Percentiles rank a stretch among this genome's conserved stretches.
phyloP scores from a whole-genome alignment of 2,329 filamentous ascomycete species.

The Metarhizium humberi region DNA sequence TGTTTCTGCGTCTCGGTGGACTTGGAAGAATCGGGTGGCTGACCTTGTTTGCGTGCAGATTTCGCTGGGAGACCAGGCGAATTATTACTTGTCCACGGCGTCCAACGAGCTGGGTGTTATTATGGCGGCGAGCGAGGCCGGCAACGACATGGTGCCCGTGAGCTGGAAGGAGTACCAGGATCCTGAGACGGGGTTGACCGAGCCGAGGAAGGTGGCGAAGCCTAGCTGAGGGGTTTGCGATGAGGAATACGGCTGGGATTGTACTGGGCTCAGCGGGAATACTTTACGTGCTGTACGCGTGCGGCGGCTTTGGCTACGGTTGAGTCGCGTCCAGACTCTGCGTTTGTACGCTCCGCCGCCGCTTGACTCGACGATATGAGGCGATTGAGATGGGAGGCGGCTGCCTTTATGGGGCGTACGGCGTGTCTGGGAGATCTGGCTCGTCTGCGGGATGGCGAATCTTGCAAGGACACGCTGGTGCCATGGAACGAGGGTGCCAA shows the following conservation, averaged over 20 bases:
- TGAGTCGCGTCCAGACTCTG: too few relatives aligned
- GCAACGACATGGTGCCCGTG: slow-evolving; percentile 84
- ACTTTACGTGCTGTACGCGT: too few relatives aligned
- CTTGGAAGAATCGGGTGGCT: background rate
- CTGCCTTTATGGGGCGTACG: background rate
- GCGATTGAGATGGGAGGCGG: too few relatives aligned
- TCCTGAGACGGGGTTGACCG: slow-evolving; percentile 63
- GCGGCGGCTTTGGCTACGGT: too few relatives aligned
- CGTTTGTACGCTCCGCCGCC: too few relatives aligned
- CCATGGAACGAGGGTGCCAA: background rate
- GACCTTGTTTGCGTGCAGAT: slow-evolving; percentile 40
- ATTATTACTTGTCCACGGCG: slow-evolving; percentile 90
- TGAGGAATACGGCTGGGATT: background rate
- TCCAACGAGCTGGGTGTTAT: slow-evolving; percentile 89
- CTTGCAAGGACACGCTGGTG: background rate
- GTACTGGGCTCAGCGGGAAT: background rate
- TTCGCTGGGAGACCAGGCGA: slow-evolving; percentile 84
- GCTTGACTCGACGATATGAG: too few relatives aligned
- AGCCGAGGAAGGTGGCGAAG: slow-evolving; percentile 87
- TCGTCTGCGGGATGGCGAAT: background rate
- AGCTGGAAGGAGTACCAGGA: slow-evolving; percentile 95
- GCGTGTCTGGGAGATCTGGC: background rate
- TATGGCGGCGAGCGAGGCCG: slow-evolving; percentile 79
- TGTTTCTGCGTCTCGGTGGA: background rate
- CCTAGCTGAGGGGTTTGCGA: slow-evolving; percentile 55